Evolutionary conservation across 1,139 yeast species (phyloP).

Genomic region (Yamadazyma dushanensis): DNA sequence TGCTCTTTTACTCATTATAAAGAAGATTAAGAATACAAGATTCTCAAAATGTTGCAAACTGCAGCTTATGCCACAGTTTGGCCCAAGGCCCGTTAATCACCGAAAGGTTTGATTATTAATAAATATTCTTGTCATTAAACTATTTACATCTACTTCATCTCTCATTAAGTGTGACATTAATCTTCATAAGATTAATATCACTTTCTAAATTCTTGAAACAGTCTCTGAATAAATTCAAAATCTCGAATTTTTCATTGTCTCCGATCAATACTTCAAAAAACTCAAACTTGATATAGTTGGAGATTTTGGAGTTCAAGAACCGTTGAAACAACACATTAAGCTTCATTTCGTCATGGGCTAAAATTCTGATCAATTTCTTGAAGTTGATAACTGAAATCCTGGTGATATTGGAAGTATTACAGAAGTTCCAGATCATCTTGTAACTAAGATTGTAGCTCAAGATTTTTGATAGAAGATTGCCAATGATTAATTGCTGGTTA

Average conservation of each 20-base stretch:
- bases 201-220: constrained; percentile 20
- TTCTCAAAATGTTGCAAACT: too few species aligned
- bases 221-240: constrained; percentile 20
- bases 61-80: too few species aligned
- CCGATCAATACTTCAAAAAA: constrained; percentile 28
- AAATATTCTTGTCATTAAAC: not conserved
- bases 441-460: constrained; percentile 7
- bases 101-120: too few species aligned
- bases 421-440: constrained; percentile 19
- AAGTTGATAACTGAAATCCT: constrained; percentile 26
- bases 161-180: constrained; percentile 10
- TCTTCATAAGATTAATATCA: constrained; percentile 18
- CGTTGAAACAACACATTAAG: constrained; percentile 32
- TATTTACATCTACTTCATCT: constrained; percentile 1
- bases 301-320: constrained; percentile 19
- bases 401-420: constrained; percentile 21
- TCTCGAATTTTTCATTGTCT: constrained; percentile 16
- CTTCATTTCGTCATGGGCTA: constrained; percentile 25
- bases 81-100: too few species aligned
- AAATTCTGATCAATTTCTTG: constrained; percentile 25
- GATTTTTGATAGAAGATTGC: constrained; percentile 11
- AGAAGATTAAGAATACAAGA: not conserved
- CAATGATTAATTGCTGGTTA: constrained; percentile 14
- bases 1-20: constrained; percentile 19
- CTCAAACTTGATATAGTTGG: constrained; percentile 28